Base-by-base conservation (phyloP, 768 basidiomycete species). In the Mycena rebaudengoi region DNA sequence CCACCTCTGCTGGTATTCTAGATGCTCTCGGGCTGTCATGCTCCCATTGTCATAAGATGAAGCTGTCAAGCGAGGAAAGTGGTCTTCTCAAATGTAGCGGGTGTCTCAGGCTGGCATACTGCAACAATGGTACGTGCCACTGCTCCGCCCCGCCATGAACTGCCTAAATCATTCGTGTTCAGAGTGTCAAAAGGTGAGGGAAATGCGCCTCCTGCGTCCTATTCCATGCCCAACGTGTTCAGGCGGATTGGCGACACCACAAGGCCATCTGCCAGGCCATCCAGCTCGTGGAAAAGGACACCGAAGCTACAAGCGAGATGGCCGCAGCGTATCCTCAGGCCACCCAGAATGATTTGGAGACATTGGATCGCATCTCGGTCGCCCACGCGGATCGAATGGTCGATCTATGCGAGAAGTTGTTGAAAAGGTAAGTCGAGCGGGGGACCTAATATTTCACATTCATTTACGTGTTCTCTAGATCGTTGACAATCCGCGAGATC, bases 161-260 rank as follows among this genome's bases (percentile, higher is more conserved):
- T 28, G 3, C 20, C 16, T 18, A 49, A 33, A 49, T 40, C 3
- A 23, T 7, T 21, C 16, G 12, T 52, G n/a, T 28, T 8, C 29
- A 60, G 59, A 45, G 18, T 60, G 59, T 30, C 50, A 60, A 29
- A 60, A 52, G 32, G 59, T 60, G 59, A 52, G 41, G 1, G 12
- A 21, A 35, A 26, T 53, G 41, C n/a, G 16, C 4, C 18, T 41
- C 37, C 16, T 44, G 18, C 30, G 23, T 52, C 30, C 40, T 30
- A 16, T 23, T 25, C 30, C 26, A 21, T 44, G 23, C 25, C 25
- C n/a, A 39, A 41, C 30, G 44, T 40, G 29, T 45, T 46, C 46
- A 60, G 59, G 50, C 49, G n/a, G 32, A 52, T 50, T 51, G 59
- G 59, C 40, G 30, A 12, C 20, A 51, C 39, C 59, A 60, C 49